Evolutionary conservation across 306 rosid species (phyloP).

Genomic region (Arachis hypogaea): DNA sequence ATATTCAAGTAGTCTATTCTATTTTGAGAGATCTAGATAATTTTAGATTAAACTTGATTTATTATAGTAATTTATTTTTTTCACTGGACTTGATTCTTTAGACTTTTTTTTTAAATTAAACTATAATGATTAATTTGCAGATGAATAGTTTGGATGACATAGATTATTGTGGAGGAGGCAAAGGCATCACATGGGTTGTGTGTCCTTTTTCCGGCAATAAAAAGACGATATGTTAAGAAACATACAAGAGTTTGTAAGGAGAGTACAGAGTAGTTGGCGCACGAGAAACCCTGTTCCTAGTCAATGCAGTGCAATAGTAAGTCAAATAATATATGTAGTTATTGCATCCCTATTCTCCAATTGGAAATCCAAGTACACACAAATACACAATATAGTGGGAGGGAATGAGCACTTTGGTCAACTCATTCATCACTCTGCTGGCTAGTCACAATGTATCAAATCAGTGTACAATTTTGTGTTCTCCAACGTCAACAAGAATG

Average conservation of each 20-base stretch:
- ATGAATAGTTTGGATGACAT: too few species aligned
- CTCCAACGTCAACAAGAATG: not conserved
- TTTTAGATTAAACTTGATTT: too few species aligned
- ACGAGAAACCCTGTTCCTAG: not conserved
- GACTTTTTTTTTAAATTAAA: too few species aligned
- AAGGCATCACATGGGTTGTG: not conserved
- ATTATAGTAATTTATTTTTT: too few species aligned
- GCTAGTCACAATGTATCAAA: conserved; percentile 6
- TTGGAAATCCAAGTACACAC: not conserved
- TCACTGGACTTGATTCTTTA: too few species aligned
- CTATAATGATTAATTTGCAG: too few species aligned
- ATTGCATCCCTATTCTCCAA: not conserved
- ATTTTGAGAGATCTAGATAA: too few species aligned
- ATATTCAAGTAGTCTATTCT: too few species aligned
- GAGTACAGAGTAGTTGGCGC: not conserved
- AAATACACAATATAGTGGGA: not conserved
- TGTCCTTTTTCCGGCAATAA: conserved; percentile 17
- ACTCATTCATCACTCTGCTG: not conserved
- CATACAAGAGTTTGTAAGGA: not conserved
- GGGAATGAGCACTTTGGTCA: not conserved
- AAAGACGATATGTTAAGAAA: conserved; percentile 11
- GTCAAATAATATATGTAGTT: not conserved
- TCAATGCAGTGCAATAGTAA: not conserved
- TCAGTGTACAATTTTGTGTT: not conserved
- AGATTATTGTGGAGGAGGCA: too few species aligned